Evolutionary conservation across 2,329 filamentous ascomycete genomes (phyloP), one percentile per base, ranked within the genome.

Genomic region (Hypoxylon sp.): DNA sequence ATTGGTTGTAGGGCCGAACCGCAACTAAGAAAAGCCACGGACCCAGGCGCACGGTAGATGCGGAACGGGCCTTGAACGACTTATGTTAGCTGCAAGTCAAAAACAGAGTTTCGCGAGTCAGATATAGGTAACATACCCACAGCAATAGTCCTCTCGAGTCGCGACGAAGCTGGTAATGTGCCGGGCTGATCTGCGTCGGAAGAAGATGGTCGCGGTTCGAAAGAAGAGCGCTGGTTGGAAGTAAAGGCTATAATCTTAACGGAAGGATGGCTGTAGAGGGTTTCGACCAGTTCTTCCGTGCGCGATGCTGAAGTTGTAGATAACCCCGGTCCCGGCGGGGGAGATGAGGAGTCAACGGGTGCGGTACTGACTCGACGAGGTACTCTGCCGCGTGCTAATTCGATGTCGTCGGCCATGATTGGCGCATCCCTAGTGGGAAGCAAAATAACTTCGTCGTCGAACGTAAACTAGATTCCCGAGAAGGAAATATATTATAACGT

Each of bases 11-110:
- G 79, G 11, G 92, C 87, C 46, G 84, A 85, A 52, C 90, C 90
- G 58, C 91, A 96, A 70, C 89, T 93, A 7, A 97, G 78, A 65
- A 96, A 97, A 8, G 90, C 89, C 11, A 94, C 90, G 7, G 90
- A 90, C 13, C 90, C 89, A 5, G 89, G 89, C 23, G 94, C 88
- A 63, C 89, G 87, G 69, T 97, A 96, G 57, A 97, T 90, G 57
- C 87, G 83, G 53, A 97, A 80, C 1, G 86, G 81, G 2, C 91
- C 91, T 66, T 83, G 49, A 12, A 31, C 35, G 31, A 11, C 25
- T 35, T 12, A 29, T 29, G 31, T 43, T 32, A 45, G 51, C 19
- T 15, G 17, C 19, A 16, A 29, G 25, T 34, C 12, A 51, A 13
- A 30, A 37, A 34, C 13, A 40, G 9, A 30, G 53, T 53, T 47